Conservation (phyloP, 106 monocot species). For the Dioscorea zingiberensis region DNA sequence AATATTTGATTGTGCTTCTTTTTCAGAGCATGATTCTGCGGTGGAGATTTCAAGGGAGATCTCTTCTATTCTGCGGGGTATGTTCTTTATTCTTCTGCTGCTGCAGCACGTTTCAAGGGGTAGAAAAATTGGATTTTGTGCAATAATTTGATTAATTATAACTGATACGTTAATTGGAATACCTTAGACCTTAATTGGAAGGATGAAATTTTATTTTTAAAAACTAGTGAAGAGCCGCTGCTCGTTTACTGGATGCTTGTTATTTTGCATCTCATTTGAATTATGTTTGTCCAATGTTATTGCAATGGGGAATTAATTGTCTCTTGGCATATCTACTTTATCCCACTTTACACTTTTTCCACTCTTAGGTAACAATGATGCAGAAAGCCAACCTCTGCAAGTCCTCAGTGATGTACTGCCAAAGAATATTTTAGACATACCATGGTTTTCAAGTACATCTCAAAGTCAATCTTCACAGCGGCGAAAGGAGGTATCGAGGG, state of each 20-base stretch:
- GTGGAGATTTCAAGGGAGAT: conserved; percentile 12
- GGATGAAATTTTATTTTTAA: background rate
- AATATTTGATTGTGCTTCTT: background rate
- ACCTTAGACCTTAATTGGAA: background rate
- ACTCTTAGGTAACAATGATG: conserved; percentile 16
- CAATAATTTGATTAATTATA: background rate
- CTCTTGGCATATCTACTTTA: background rate
- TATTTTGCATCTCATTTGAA: too few species aligned
- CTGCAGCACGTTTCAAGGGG: background rate
- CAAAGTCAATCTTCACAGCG: conserved; percentile 11
- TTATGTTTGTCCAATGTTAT: background rate
- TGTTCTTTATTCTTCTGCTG: background rate
- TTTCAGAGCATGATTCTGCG: conserved; percentile 3
- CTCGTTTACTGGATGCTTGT: too few species aligned
- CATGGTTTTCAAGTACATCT: conserved; percentile 20
- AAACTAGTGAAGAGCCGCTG: background rate
- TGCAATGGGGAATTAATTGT: background rate
- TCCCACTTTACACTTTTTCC: background rate
- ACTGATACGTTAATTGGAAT: background rate
- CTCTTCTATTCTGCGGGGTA: conserved; percentile 6
- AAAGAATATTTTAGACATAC: conserved; percentile 20
- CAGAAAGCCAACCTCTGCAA: background rate
- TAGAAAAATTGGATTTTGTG: background rate
- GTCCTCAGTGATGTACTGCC: background rate
- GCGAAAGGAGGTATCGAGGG: conserved; percentile 49